Evolutionary conservation across 768 basidiomycete genomes (phyloP), one percentile per base, ranked within the genome.

Genomic region (Podaxis carcinomalis): DNA sequence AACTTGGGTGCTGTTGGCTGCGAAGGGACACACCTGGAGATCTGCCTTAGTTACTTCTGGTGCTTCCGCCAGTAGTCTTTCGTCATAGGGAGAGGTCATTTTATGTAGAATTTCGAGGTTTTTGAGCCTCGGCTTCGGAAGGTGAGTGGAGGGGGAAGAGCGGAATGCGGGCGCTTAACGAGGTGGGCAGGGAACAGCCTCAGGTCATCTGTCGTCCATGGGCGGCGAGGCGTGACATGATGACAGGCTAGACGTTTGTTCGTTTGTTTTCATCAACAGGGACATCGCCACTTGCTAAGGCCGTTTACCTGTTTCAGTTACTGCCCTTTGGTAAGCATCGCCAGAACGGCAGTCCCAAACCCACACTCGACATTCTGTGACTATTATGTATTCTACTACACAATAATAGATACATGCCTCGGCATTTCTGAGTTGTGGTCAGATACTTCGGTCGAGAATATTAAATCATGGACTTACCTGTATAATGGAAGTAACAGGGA

Each of bases 31-130:
- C 32, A 58, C 56, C 59, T 51, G 59, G 44, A 50, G 21, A 56
- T 64, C 63, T 37, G 54, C 57, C 19, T 49, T 59, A 2, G 59
- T 47, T n/a, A 55, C 52, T 32, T 61, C 46, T 6, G 59, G 59
- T 5, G 59, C 59, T 25, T 47, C 36, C n/a, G 52, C 52, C 7
- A 61, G 19, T 10, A 61, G 44, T 7, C 49, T 46, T 36, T 61
- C 52, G 35, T 61, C 59, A 6, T 61, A 61, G 13, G 44, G 25
- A 49, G 42, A n/a, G 1, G 47, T 11, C 47, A 49, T 49, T 9
- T 21, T 27, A 25, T 19, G 47, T 49, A 23, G 21, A 27, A 14
- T 19, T 1, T 42, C 3, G 27, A n/a, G 16, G 37, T 37, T 51
- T 2, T 49, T 23, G 21, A 11, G 46, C 46, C 28, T 39, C 23